Evolutionary conservation across 495 filamentous ascomycete genomes (phyloP), one percentile per base, ranked within the genome.

Genomic region (Saxophila tyrrhenica): DNA sequence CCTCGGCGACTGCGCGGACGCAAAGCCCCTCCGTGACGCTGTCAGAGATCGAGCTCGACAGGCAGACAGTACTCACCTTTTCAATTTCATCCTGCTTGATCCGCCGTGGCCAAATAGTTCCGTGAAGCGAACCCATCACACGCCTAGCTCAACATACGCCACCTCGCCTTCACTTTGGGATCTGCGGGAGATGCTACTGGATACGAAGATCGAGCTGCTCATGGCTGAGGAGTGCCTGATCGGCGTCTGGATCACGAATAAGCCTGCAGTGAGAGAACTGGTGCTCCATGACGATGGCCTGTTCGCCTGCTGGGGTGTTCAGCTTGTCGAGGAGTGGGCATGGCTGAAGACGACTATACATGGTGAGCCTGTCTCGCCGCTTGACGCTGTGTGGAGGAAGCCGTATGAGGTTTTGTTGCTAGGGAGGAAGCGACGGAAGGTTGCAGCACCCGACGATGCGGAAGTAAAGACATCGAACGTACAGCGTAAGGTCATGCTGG

Each of bases 71-170:
- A 60, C 61, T 16, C 64, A 69, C 3, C 69, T 71, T 50, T 95
- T 95, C 69, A 75, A 91, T 64, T 71, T 95, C 38, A 78, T 96
- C 45, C 67, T 95, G 22, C 75, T 97, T 8, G 92, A 97, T 65
- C 92, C 92, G 19, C 92, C 92, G 2, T 98, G 91, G 91, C 84
- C 87, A 1, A 96, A 95, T 63, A 76, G 79, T n/a, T 95, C 89
- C 21, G 92, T 83, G 10, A 76, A 77, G 50, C 80, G 90, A 17
- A 83, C 82, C 48, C 58, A 58, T 51, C 68, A 70, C 15, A 73
- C 76, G 19, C 59, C 69, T 20, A 48, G 52, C 2, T 59, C 52
- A 1, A 57, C 62, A 3, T 96, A 96, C 67, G 57, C 64, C 0
- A 82, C 78, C n/a, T 70, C 74, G 13, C 60, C 70, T 9, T 63